Conservation (phyloP, 805 yeast genomes). For the Sugiyamaella smithiae region DNA sequence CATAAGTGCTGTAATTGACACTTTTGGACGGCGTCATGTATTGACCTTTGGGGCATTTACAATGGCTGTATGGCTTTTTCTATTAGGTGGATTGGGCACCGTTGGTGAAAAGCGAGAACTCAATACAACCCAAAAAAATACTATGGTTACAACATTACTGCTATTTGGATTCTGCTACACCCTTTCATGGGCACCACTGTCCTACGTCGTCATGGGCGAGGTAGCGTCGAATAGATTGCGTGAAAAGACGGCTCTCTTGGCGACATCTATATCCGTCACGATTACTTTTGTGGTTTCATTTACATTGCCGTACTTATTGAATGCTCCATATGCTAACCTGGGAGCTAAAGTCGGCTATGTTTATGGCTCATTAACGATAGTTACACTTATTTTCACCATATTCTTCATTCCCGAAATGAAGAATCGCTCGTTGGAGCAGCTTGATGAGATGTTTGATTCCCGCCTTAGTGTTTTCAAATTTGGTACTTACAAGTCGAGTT, state of each 20-base stretch:
- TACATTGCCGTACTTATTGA: constrained; percentile 10
- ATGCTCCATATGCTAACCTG: constrained; percentile 10
- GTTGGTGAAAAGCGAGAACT: not conserved
- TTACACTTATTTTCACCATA: not conserved
- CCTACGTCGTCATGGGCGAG: constrained; percentile 8
- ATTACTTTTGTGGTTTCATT: constrained; percentile 10
- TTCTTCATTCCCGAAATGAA: constrained; percentile 6
- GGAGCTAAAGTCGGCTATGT: constrained; percentile 14
- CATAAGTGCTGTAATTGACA: constrained; percentile 7
- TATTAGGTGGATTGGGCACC: constrained; percentile 7
- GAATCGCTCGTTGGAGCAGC: not conserved
- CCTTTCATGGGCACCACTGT: constrained; percentile 10
- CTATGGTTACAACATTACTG: constrained; percentile 5
- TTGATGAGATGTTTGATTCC: constrained; percentile 6
- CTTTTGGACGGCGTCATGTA: constrained; percentile 9
- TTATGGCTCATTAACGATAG: constrained; percentile 4
- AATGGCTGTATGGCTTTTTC: constrained; percentile 10
- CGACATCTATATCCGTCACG: constrained; percentile 8
- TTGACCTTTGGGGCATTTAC: constrained; percentile 1
- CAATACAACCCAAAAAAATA: not conserved
- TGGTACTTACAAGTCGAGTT: not conserved
- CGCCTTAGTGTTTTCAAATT: not conserved
- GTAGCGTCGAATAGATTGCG: not conserved
- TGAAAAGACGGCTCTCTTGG: constrained; percentile 1
- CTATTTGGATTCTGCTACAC: constrained; percentile 7